Conservation (phyloP, 768 basidiomycete species). For the Ephemerocybe angulata region DNA sequence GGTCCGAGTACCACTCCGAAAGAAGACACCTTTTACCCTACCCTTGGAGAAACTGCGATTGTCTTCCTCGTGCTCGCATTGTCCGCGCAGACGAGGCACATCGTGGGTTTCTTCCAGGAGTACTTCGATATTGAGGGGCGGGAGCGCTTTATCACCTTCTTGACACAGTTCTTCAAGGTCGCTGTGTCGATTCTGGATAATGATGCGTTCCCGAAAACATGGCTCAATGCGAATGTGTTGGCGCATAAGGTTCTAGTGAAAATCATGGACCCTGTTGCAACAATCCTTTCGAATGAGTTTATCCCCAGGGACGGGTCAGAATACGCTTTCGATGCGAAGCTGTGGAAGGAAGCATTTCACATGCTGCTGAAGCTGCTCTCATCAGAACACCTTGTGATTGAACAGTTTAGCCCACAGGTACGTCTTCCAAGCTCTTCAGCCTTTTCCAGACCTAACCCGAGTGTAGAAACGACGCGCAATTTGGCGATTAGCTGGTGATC, state of each 20-base stretch:
- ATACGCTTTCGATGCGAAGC: conserved; percentile 62
- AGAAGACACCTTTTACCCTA: conserved; percentile 61
- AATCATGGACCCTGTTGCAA: conserved; percentile 78
- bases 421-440: no score
- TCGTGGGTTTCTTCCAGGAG: conserved; percentile 74
- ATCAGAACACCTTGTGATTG: conserved; percentile 88
- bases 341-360: conserved; percentile 81
- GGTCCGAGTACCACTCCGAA: conserved; percentile 27
- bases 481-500: conserved; percentile 94
- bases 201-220: conserved; percentile 84
- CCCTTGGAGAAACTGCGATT: conserved; percentile 80
- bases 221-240: conserved; percentile 89
- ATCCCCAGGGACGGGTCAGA: conserved; percentile 66
- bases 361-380: conserved; percentile 83
- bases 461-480: conserved; percentile 96
- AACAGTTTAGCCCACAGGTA: conserved; percentile 93
- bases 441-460: no score
- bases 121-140: conserved; percentile 86
- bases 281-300: conserved; percentile 75
- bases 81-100: conserved; percentile 73
- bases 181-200: conserved; percentile 77
- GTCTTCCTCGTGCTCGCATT: conserved; percentile 80
- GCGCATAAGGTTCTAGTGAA: conserved; percentile 86
- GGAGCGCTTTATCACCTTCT: conserved; percentile 66
- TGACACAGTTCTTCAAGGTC: conserved; percentile 79